Base-by-base conservation (phyloP, 139 green algal genomes). In the Zygnema circumcarinatum region DNA sequence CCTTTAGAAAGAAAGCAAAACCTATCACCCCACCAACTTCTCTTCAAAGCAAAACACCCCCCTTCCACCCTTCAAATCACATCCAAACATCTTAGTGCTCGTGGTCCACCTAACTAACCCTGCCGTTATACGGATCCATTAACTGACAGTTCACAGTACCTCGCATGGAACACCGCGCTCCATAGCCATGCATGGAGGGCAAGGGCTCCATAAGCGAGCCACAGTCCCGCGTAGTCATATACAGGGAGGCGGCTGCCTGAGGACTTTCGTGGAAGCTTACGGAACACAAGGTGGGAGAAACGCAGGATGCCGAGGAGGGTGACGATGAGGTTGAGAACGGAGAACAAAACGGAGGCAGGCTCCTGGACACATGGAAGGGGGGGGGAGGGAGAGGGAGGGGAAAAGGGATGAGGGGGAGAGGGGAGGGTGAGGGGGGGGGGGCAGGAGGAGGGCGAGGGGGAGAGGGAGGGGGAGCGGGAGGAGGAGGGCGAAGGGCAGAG, bases 161-260 rank as follows among this genome's bases (percentile, higher is more conserved):
- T 88, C 1, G 74, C 81, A 67, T 98, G 95, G 88, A 98, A 98
- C 0, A 97, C 87, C 20, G 92, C 92, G 54, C 93, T 96, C 90
- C 93, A 96, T 0, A 95, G 29, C 95, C 95, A 98, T 0, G 94
- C 92, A 74, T 94, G 94, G 52, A 91, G 40, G 32, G 93, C 92
- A 0, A 94, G 32, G 2, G 85, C 1, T 22, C 78, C 87, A 56
- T 96, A 96, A 3, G 79, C 68, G 0, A 87, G 31, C 94, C 94
- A 98, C 38, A 95, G 40, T 31, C 41, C 67, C 2, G 39, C 36
- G 85, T 93, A 94, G 74, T 76, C 75, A 47, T 89, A 89, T n/a
- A 81, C 20, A 22, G 84, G 52, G 42, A 56, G 38, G 2, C 33
- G n/a, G 52, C 78, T 42, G 75, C 47, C 75, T 39, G 62, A 32